Conservation (phyloP, 2,329 filamentous ascomycete genomes). For the Boeremia exigua region DNA sequence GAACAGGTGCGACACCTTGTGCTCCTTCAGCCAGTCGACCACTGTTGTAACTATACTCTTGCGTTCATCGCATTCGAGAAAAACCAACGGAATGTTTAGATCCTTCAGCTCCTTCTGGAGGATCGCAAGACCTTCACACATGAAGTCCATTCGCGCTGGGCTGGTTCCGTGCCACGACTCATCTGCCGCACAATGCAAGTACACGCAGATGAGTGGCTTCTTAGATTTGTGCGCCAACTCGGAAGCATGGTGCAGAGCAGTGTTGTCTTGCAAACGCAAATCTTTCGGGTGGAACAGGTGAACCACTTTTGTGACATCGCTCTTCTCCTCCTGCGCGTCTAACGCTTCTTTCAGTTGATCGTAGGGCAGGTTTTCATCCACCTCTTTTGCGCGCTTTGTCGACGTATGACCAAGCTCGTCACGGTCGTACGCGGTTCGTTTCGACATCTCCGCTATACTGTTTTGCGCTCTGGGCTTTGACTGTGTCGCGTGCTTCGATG, state of each 20-base stretch:
- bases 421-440: slow-evolving; percentile 38
- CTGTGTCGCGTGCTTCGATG: slow-evolving; percentile 21
- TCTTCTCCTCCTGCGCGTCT: slow-evolving; percentile 47
- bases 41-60: slow-evolving; percentile 52
- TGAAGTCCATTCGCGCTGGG: slow-evolving; percentile 57
- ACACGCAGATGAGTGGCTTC: slow-evolving; percentile 53
- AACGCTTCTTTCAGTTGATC: slow-evolving; percentile 50
- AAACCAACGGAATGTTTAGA: slow-evolving; percentile 57
- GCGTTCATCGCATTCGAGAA: slow-evolving; percentile 52
- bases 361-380: slow-evolving; percentile 55
- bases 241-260: slow-evolving; percentile 54
- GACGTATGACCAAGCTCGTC: slow-evolving; percentile 52
- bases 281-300: slow-evolving; percentile 62
- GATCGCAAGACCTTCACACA: slow-evolving; percentile 52
- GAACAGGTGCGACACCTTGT: slow-evolving; percentile 55
- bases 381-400: slow-evolving; percentile 58
- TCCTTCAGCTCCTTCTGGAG: slow-evolving; percentile 55
- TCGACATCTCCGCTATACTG: slow-evolving; percentile 41
- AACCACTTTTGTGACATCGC: slow-evolving; percentile 51
- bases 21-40: slow-evolving; percentile 52
- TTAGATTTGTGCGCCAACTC: slow-evolving; percentile 53
- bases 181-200: slow-evolving; percentile 56
- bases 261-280: slow-evolving; percentile 58
- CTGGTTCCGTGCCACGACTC: slow-evolving; percentile 60
- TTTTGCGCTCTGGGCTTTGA: slow-evolving; percentile 14